Evolutionary conservation across 2,329 filamentous ascomycete genomes (phyloP).

Genomic region (Lecanicillium sp.): DNA sequence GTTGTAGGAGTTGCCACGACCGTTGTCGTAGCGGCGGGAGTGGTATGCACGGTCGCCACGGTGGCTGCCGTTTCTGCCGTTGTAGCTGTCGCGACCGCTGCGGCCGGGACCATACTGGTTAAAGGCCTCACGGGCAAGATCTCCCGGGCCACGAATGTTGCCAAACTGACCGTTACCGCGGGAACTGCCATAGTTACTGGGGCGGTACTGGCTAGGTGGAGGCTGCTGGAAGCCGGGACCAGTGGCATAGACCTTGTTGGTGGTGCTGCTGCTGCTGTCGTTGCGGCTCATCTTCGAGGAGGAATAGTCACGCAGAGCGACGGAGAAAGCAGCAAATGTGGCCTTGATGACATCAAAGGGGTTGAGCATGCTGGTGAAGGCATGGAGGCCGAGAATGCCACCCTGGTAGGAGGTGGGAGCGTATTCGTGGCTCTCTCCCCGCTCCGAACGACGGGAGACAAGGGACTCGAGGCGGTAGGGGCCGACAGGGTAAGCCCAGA

Average conservation of each 20-base stretch:
- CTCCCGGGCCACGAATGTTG: background rate
- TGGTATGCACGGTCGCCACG: no score
- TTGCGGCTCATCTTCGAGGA: constrained; percentile 5
- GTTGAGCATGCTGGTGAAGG: constrained; percentile 15
- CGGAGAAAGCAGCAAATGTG: constrained; percentile 4
- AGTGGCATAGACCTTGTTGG: constrained; percentile 1
- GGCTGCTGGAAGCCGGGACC: constrained; percentile 13
- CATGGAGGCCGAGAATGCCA: constrained; percentile 18
- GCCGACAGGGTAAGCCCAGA: constrained; percentile 20
- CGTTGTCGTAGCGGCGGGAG: no score
- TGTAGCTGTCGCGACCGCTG: background rate
- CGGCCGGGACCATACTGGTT: constrained; percentile 7
- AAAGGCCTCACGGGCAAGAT: constrained; percentile 6
- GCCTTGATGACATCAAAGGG: constrained; percentile 15
- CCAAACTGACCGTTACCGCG: background rate
- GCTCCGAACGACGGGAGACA: constrained; percentile 6
- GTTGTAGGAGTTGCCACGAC: constrained; percentile 9
- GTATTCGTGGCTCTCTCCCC: constrained; percentile 13
- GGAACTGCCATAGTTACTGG: background rate
- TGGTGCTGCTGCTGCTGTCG: background rate
- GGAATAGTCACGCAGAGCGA: constrained; percentile 5
- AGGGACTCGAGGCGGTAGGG: constrained; percentile 19
- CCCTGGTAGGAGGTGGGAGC: constrained; percentile 19
- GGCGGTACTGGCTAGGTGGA: background rate
- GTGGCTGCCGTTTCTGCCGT: background rate